phyloP scores from a whole-genome alignment of 805 yeast genomes.

The Yarrowia sp. region DNA sequence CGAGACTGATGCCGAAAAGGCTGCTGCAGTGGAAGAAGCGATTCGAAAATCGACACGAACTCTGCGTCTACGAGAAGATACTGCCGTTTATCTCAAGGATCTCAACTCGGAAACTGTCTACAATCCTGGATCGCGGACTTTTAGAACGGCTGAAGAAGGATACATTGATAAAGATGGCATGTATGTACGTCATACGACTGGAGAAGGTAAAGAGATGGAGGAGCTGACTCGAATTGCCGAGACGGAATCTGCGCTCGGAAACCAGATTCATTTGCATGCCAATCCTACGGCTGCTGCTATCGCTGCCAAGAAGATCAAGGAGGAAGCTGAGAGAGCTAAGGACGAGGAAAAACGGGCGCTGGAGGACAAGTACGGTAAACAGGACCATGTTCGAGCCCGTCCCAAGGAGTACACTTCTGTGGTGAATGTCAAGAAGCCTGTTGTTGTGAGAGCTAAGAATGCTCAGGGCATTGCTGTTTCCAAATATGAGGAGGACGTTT shows the following conservation, averaged over 20 bases:
- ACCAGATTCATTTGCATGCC: slow-evolving; percentile 39
- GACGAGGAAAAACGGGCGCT: neutral
- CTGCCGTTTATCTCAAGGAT: slow-evolving; percentile 63
- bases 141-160: slow-evolving; percentile 34
- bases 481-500: slow-evolving; percentile 41
- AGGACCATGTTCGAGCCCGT: slow-evolving; percentile 32
- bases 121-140: slow-evolving; percentile 39
- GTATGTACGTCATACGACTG: slow-evolving; percentile 53
- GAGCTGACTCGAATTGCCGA: slow-evolving; percentile 51
- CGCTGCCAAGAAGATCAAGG: slow-evolving; percentile 40
- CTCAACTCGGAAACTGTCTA: slow-evolving; percentile 50
- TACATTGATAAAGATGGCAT: slow-evolving; percentile 44
- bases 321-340: slow-evolving; percentile 31
- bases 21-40: slow-evolving; percentile 25
- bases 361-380: slow-evolving; percentile 24
- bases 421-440: neutral
- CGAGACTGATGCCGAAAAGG: slow-evolving; percentile 25
- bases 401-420: slow-evolving; percentile 29
- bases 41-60: slow-evolving; percentile 41
- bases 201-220: slow-evolving; percentile 55
- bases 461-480: slow-evolving; percentile 30
- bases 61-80: slow-evolving; percentile 68
- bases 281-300: slow-evolving; percentile 48
- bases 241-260: slow-evolving; percentile 40
- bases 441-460: neutral